Percentiles rank a stretch among this genome's conserved stretches.
These are phyloP conservation scores for Rhododendron ferrugineum DNA, from an alignment of 148 eudicot genomes.

Conservation along the genomic window DNA sequence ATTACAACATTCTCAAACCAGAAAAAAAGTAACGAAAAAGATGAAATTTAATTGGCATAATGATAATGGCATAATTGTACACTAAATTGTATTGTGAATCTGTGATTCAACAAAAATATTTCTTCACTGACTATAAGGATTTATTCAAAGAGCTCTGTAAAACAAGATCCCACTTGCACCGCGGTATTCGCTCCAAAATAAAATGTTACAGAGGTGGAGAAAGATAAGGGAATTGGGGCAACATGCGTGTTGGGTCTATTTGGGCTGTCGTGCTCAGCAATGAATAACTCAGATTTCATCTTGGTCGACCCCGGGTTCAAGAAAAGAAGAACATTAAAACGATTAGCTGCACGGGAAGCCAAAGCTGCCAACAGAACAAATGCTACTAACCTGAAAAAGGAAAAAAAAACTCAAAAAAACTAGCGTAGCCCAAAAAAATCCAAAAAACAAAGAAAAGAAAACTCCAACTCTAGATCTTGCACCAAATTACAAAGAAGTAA, in stretches of 20 bases:
- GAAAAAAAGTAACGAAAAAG: background rate
- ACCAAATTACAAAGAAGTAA: too few species aligned
- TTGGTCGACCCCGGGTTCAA: too few species aligned
- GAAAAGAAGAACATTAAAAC: too few species aligned
- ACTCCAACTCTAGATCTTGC: too few species aligned
- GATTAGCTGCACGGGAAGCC: background rate
- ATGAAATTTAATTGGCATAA: background rate
- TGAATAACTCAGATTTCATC: too few species aligned
- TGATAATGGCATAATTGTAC: too few species aligned
- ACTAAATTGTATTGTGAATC: too few species aligned
- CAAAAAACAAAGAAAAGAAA: too few species aligned
- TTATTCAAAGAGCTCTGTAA: background rate
- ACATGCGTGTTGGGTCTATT: too few species aligned
- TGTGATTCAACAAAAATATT: background rate
- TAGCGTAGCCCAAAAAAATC: background rate
- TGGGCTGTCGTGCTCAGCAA: too few species aligned
- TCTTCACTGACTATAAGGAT: background rate
- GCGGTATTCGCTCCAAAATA: background rate
- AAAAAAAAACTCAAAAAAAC: background rate
- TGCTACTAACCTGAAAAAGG: too few species aligned
- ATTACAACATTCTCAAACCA: conserved; percentile 5
- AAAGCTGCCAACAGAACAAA: background rate
- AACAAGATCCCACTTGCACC: too few species aligned
- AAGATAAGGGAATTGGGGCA: background rate
- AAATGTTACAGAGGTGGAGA: background rate